Evolutionary conservation across 2,329 filamentous ascomycete species (phyloP), one percentile per base, ranked within the genome.

Genomic region (Neonectria coccinea): DNA sequence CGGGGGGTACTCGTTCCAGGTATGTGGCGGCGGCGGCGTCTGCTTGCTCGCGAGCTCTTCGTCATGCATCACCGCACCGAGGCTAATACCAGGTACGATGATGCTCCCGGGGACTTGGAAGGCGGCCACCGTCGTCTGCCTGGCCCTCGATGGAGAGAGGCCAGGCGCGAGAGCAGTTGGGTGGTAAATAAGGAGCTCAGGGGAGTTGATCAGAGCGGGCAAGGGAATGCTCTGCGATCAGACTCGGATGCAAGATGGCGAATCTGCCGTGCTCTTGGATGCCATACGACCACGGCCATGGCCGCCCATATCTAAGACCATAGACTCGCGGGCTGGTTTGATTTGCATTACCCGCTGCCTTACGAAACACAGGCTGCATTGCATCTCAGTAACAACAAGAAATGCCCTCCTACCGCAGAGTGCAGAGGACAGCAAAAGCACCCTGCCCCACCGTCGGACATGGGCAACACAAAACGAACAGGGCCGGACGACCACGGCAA

Each of bases 51-150:
- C 56, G 53, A 62, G 51, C 42, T 67, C 68, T 51, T 73, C 70
- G 66, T 73, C 64, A 66, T 71, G 67, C 70, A 74, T 72, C 67
- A 68, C 71, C 62, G 61, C 70, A 67, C 67, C 69, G 59, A 66
- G 60, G 57, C 64, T 64, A 54, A 66, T 56, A 62, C 52, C 67
- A 65, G 69, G 62, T 51, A 64, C 67, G 64, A 65, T 63, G 68
- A 71, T 67, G 62, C 68, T 64, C 66, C 63, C 57, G 56, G 56
- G 52, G 27, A 55, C 48, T 58, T 61, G 57, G 53, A 56, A 61
- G 56, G 57, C 67, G 59, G 61, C 62, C 66, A 70, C 67, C 62
- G 60, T 67, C 59, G 48, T 36, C 57, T 54, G 45, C 22, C 36
- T 27, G 42, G 51, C 20, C 54, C 48, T 62, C 62, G 62, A 66